These are phyloP conservation scores for Globisporangium orthogonon DNA, from an alignment of 352 stramenopile genomes.

Conservation along the genomic window DNA sequence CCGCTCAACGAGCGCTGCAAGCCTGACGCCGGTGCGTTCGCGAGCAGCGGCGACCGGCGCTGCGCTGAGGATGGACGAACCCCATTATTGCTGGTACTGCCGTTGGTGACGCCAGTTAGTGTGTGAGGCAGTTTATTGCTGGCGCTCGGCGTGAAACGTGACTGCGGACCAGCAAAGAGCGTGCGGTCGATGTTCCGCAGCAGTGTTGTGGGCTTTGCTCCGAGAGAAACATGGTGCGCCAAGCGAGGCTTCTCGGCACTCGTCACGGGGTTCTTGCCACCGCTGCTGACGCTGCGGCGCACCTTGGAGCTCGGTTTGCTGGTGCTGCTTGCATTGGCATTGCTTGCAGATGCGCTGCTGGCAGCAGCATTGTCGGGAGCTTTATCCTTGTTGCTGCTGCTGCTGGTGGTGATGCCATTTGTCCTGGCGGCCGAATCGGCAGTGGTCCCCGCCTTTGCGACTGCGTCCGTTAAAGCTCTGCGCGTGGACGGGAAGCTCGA, in stretches of 20 bases:
- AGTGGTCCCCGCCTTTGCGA: background rate
- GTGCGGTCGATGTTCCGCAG: constrained; percentile 24
- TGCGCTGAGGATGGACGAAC: background rate
- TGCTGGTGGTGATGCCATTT: constrained; percentile 4
- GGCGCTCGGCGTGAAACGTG: constrained; percentile 13
- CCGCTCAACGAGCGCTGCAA: background rate
- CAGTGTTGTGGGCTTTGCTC: constrained; percentile 18
- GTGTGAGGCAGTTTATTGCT: constrained; percentile 10
- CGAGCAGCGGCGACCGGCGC: background rate
- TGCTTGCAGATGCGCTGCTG: background rate
- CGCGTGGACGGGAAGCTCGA: constrained; percentile 14
- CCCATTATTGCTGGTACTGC: background rate
- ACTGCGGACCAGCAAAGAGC: constrained; percentile 15
- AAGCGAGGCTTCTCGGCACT: constrained; percentile 9
- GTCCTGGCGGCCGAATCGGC: constrained; percentile 6
- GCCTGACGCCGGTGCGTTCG: background rate
- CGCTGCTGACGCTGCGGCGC: constrained; percentile 3
- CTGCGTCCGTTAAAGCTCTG: constrained; percentile 2
- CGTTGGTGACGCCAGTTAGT: background rate
- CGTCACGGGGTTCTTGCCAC: background rate
- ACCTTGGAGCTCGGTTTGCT: background rate
- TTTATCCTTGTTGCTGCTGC: background rate
- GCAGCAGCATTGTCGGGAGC: background rate
- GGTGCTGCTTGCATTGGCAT: background rate
- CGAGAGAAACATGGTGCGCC: constrained; percentile 7